These are phyloP conservation scores for Cladobotryum protrusum DNA, from an alignment of 2,329 filamentous ascomycete species.

Conservation along the genomic window DNA sequence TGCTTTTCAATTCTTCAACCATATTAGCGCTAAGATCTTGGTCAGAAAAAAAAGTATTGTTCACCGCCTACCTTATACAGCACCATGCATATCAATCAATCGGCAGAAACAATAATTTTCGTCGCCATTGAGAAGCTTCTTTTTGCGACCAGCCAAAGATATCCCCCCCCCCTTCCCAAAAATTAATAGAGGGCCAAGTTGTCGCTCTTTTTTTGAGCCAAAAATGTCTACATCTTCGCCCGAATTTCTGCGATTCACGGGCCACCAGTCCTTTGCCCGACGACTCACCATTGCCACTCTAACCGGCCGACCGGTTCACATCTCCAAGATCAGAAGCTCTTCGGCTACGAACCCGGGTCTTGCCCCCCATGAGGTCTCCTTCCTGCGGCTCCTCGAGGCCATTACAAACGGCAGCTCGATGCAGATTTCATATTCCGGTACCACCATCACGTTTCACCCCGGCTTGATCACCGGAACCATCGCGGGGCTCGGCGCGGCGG, in stretches of 20 bases:
- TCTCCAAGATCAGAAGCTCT: slow-evolving; percentile 85
- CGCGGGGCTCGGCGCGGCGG: slow-evolving; percentile 63
- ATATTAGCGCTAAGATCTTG: not conserved
- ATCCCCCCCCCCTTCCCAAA: not conserved
- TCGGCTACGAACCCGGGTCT: slow-evolving; percentile 85
- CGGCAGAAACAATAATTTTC: slow-evolving; percentile 11
- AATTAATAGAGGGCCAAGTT: not conserved
- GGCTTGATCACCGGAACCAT: slow-evolving; percentile 85
- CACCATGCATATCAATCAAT: slow-evolving; percentile 3
- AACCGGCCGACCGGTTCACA: slow-evolving; percentile 81
- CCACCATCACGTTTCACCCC: slow-evolving; percentile 84
- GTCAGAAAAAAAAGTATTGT: no score
- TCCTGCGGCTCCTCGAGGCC: slow-evolving; percentile 87
- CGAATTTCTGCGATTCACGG: slow-evolving; percentile 68
- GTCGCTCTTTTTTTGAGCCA: slow-evolving; percentile 9
- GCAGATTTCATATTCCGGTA: slow-evolving; percentile 95
- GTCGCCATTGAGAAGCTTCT: slow-evolving; percentile 6
- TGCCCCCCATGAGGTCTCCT: slow-evolving; percentile 87
- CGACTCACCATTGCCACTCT: slow-evolving; percentile 86
- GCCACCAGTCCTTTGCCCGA: slow-evolving; percentile 74
- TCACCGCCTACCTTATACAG: slow-evolving; percentile 11
- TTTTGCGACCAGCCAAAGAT: slow-evolving; percentile 3
- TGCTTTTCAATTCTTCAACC: no score
- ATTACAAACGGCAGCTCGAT: slow-evolving; percentile 93
- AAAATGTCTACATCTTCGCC: slow-evolving; percentile 36